Base-by-base conservation (phyloP, 306 rosid species). In the Coriaria nepalensis region DNA sequence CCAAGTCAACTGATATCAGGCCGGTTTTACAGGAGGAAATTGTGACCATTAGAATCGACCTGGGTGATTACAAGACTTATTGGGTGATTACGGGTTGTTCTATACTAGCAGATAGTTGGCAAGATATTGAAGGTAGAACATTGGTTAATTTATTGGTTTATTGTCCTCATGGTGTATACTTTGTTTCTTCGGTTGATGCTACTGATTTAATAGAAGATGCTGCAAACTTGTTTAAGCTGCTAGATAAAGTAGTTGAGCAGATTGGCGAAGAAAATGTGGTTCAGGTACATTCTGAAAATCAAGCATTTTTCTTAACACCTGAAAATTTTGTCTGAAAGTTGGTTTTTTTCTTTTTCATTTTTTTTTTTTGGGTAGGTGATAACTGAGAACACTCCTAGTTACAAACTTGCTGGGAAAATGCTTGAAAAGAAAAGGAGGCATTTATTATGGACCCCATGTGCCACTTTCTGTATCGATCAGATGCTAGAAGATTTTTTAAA, bases 371-470 rank as follows among this genome's bases (percentile, higher is more conserved):
- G n/a, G n/a, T 44, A 90, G 98, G 92, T 90, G 54, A 73, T 81
- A 51, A 90, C 95, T 44, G 92, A 77, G 66, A 77, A 73, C 73
- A 79, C 92, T 67, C 82, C 81, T 57, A 63, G 49, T 69, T 85
- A 70, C 57, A 79, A 71, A 73, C 73, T 75, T 62, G 90, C 95
- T 37, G 98, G 95, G 42, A 81, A 81, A 70, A 77, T 84, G 92
- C 90, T 90, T 36, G 97, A 81, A 52, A 95, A 81, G 72, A 88
- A 76, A 73, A 81, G 97, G 63, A 74, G 85, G 62, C 72, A 71
- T 53, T 65, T 84, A 43, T 90, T 90, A 62, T 90, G 97, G 97
- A 77, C 93, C 8, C 95, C 94, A 35, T 90, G 97, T 69, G 93
- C 87, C 56, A 77, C 73, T 35, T 68, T 65, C 55, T 81, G 87